Base-by-base conservation (phyloP, 2,329 filamentous ascomycete genomes). In the Aureobasidium leucospermi region DNA sequence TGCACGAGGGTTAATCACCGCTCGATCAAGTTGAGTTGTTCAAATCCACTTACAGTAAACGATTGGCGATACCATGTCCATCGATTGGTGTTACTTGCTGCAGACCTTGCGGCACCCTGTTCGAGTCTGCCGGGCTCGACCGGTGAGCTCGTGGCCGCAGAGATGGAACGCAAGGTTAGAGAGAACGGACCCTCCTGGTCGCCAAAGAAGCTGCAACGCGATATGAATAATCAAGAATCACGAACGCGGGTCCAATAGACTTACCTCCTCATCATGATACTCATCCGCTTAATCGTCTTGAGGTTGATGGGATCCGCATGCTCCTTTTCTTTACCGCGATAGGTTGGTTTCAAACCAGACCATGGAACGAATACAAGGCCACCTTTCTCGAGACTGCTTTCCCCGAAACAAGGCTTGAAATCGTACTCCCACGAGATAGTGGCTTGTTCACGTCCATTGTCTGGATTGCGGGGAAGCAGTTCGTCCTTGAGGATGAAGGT, bases 221-320 rank as follows among this genome's bases (percentile, higher is more conserved):
- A 55, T 55, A 43, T 55, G 39, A 55, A 34, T 23, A 55, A 34
- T 34, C 51, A 43, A 34, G n/a, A 31, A 55, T 23, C 19, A 32
- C 16, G 23, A 41, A 45, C 16, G 39, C 49, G 63, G 13, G 9
- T 23, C 23, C 23, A 23, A 46, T 6, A n/a, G 4, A 69, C 76
- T 61, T 72, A 90, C 89, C 89, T 94, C 70, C 90, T 77, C 79
- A 88, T 88, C 89, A 94, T 92, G 61, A 94, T 78, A 53, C 85
- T 86, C 32, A 93, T 76, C 48, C 87, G 78, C 73, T 82, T 87
- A 41, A 94, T 76, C 45, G 76, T 75, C 49, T 76, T 76, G 63
- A 81, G 67, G 65, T 90, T 76, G 65, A 94, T 70, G 5, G 80
- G 77, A 60, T 77, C 71, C 0, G 82, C 82, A 72, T 87, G 84